These are phyloP conservation scores for Alternaria ethzedia DNA, from an alignment of 2,329 filamentous ascomycete species.

Conservation along the genomic window DNA sequence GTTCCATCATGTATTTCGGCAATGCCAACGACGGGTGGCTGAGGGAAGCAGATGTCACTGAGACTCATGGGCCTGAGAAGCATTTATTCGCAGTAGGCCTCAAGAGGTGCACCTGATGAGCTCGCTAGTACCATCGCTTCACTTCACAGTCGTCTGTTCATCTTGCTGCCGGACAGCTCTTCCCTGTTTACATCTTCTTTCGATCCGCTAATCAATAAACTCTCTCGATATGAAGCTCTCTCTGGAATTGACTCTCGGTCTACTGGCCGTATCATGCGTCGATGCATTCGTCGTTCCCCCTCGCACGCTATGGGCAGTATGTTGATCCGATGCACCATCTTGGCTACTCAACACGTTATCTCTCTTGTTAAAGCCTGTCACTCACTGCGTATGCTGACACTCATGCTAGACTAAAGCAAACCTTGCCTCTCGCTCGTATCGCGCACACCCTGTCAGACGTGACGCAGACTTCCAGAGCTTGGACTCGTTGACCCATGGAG, in stretches of 20 bases:
- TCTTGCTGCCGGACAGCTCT: slow-evolving; percentile 23
- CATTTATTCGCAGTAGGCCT: not conserved
- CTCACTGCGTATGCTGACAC: not conserved
- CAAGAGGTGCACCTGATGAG: not conserved
- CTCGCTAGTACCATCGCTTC: not conserved
- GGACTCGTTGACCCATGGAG: not conserved
- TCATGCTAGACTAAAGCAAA: slow-evolving; percentile 11
- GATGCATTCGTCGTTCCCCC: slow-evolving; percentile 27
- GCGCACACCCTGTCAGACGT: slow-evolving; percentile 15
- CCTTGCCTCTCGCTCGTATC: slow-evolving; percentile 20
- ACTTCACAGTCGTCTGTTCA: not conserved
- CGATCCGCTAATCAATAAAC: not conserved
- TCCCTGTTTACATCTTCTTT: slow-evolving; percentile 1
- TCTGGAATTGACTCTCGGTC: slow-evolving; percentile 19
- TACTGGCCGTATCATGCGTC: slow-evolving; percentile 31
- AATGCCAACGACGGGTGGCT: slow-evolving; percentile 6
- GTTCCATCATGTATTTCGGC: slow-evolving; percentile 25
- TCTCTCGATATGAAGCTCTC: slow-evolving; percentile 33
- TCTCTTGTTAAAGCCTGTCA: not conserved
- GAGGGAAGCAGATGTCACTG: slow-evolving; percentile 13
- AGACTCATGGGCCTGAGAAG: not conserved
- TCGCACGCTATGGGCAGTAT: slow-evolving; percentile 28
- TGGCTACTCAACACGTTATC: not conserved
- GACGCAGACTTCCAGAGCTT: slow-evolving; percentile 2
- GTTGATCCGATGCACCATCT: slow-evolving; percentile 1